Evolutionary conservation across 805 yeast species (phyloP), one percentile per base, ranked within the genome.

Genomic region (Nakazawaea wyomingensis): DNA sequence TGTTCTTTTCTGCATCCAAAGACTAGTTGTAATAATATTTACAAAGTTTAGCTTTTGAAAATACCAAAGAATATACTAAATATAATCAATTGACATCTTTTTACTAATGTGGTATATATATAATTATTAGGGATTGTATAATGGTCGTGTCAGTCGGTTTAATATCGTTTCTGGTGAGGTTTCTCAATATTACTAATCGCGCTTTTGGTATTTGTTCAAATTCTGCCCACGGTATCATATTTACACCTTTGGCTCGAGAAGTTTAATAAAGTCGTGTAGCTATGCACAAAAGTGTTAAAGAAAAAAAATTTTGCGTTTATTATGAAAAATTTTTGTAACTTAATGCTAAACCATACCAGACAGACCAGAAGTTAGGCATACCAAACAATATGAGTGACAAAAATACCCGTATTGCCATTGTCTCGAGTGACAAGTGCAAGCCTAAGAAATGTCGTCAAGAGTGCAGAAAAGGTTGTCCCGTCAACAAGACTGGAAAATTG

Each of bases 401-500:
- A 47, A 64, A 62, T 57, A 71, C 85, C 19, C 90, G 99, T 85
- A 90, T 93, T 64, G 99, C 99, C 52, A 90, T 93, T 68, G 95
- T 93, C 65, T 81, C 83, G 46, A 80, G 80, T 37, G 99, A 93
- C 75, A 89, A 78, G 68, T 93, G 99, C 74, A 93, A 93, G 65
- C 99, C 99, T 44, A 91, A 89, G 72, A 88, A 93, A 65, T 93
- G 99, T 71, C 90, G 95, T 64, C 99, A 93, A 68, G 99, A 93
- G 68, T 93, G 99, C 74, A 81, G 89, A 62, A 89, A 89, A 61
- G 74, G 95, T 21, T 93, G 99, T 76, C 99, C 99, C 3, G 99
- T 93, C 32, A 98, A 93, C 46, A 85, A 93, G 63, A 91, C 99
- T 1, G 99, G 99, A 46, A 93, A 90, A 64, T 76, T 90, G 49